These are phyloP conservation scores for Suillus spraguei DNA, from an alignment of 768 basidiomycete genomes.

Conservation along the genomic window DNA sequence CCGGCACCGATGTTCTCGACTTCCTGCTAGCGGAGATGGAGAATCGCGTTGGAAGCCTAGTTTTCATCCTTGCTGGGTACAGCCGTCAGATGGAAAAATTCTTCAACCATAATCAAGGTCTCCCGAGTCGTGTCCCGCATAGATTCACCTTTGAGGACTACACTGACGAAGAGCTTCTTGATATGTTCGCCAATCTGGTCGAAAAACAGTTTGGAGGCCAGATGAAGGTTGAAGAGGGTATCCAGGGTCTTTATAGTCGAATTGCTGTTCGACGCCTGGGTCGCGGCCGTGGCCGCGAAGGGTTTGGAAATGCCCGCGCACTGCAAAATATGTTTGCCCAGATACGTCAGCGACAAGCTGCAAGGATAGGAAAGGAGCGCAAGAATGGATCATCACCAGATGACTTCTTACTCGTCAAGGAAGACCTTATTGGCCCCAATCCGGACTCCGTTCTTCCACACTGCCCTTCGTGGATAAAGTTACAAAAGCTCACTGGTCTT, in stretches of 20 bases:
- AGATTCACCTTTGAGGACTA: slow-evolving; percentile 59
- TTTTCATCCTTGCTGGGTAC: slow-evolving; percentile 69
- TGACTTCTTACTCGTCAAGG: slow-evolving; percentile 48
- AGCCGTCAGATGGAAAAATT: slow-evolving; percentile 68
- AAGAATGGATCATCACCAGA: slow-evolving; percentile 40
- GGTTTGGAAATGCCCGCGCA: slow-evolving; percentile 66
- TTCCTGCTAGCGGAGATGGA: slow-evolving; percentile 71
- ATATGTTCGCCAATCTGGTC: slow-evolving; percentile 50
- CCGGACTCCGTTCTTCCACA: slow-evolving; percentile 45
- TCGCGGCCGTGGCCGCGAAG: slow-evolving; percentile 48
- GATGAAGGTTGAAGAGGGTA: slow-evolving; percentile 49
- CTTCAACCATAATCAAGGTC: slow-evolving; percentile 68
- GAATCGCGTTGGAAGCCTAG: slow-evolving; percentile 56
- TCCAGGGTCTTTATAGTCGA: slow-evolving; percentile 36
- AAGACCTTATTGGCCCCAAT: slow-evolving; percentile 64
- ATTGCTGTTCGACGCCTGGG: slow-evolving; percentile 57
- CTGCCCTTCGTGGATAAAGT: slow-evolving; percentile 48
- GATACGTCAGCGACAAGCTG: slow-evolving; percentile 51
- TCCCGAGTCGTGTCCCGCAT: slow-evolving; percentile 61
- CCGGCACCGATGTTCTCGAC: slow-evolving; percentile 58
- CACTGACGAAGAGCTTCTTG: slow-evolving; percentile 48
- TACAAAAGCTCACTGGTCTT: slow-evolving; percentile 54
- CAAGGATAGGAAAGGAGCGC: slow-evolving; percentile 42
- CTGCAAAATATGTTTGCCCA: slow-evolving; percentile 46
- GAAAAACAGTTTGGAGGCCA: slow-evolving; percentile 41